Conservation (phyloP, 768 basidiomycete species). For the Boletus sp. region DNA sequence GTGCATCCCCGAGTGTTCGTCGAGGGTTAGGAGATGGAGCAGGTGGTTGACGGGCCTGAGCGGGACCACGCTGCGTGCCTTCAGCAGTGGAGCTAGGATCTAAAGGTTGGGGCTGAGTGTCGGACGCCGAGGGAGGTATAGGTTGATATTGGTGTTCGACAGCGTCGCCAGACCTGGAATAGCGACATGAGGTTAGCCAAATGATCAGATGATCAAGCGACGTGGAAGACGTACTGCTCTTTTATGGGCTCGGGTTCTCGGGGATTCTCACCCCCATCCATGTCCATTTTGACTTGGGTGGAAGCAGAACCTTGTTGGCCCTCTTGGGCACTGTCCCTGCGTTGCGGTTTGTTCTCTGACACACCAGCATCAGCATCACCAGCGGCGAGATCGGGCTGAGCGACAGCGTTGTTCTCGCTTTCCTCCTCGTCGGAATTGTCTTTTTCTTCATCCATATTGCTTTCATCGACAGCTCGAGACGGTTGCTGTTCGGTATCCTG, state of each 20-base stretch:
- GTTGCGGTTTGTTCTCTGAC: conserved; percentile 16
- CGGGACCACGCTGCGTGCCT: conserved; percentile 47
- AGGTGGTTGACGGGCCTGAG: conserved; percentile 39
- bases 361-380: conserved; percentile 25
- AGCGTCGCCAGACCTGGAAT: conserved; percentile 11
- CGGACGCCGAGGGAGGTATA: not conserved
- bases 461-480: conserved; percentile 18
- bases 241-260: conserved; percentile 18
- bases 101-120: conserved; percentile 10
- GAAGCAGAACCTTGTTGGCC: conserved; percentile 22
- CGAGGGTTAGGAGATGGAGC: conserved; percentile 48
- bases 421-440: conserved; percentile 32
- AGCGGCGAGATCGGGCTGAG: conserved; percentile 37
- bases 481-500: conserved; percentile 23
- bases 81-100: conserved; percentile 37
- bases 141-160: conserved; percentile 9
- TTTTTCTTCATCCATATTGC: conserved; percentile 19
- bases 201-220: not conserved
- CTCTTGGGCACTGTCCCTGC: conserved; percentile 18
- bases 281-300: conserved; percentile 11
- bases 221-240: conserved; percentile 14
- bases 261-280: conserved; percentile 23
- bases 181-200: not conserved
- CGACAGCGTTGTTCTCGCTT: conserved; percentile 27
- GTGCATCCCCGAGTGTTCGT: conserved; percentile 80